Conservation (phyloP, 2,329 filamentous ascomycete genomes). For the Penicillium sp. region DNA sequence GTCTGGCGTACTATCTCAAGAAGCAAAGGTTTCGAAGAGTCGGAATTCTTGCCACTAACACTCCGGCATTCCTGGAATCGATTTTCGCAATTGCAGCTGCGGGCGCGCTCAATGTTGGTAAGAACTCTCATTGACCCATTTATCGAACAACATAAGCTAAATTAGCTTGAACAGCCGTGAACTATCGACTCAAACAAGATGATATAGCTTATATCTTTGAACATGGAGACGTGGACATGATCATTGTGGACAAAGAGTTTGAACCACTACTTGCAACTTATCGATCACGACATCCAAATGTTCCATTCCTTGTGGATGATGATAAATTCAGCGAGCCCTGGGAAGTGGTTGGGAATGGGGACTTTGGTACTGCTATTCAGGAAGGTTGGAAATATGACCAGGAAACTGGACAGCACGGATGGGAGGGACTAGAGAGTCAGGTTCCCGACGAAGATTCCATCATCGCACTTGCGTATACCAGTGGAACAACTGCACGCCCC, state of each 20-base stretch:
- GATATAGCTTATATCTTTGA: constrained; percentile 90
- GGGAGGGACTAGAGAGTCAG: constrained; percentile 72
- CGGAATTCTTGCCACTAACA: constrained; percentile 87
- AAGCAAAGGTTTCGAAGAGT: constrained; percentile 74
- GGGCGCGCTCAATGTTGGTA: constrained; percentile 72
- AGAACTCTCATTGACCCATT: constrained; percentile 10
- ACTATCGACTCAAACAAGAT: constrained; percentile 74
- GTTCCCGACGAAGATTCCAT: constrained; percentile 74
- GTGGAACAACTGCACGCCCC: constrained; percentile 84
- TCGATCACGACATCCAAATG: constrained; percentile 57
- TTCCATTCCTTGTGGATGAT: constrained; percentile 76
- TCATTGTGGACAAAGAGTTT: constrained; percentile 86
- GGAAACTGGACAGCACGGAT: constrained; percentile 67
- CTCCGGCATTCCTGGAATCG: constrained; percentile 87
- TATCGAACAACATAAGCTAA: constrained; percentile 37
- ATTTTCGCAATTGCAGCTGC: constrained; percentile 86
- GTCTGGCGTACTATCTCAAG: constrained; percentile 82
- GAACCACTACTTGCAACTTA: constrained; percentile 68
- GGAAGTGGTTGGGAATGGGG: constrained; percentile 72
- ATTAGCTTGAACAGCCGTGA: constrained; percentile 50
- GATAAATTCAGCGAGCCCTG: constrained; percentile 74
- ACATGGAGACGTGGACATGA: constrained; percentile 80
- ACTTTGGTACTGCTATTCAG: constrained; percentile 78
- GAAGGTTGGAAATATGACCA: constrained; percentile 76
- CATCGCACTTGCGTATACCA: constrained; percentile 89